Percentiles rank a stretch among this genome's conserved stretches.
Evolutionary conservation across 768 basidiomycete species (phyloP).

Genomic region (Tulasnella sp.): DNA sequence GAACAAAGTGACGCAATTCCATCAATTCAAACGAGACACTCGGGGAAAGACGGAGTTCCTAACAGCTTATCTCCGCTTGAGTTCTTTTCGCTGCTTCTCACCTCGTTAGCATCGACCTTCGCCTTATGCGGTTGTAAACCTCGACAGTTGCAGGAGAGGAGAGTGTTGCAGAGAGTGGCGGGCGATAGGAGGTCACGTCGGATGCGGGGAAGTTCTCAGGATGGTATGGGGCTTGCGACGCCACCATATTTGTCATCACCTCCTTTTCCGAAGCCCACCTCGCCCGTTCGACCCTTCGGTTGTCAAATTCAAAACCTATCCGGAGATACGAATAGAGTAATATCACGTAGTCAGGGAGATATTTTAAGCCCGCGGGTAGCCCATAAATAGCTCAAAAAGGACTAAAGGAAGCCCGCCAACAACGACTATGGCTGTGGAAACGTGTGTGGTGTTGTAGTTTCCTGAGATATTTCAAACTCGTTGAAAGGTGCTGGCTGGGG

Average conservation of each 20-base stretch:
- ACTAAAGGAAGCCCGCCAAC: no score
- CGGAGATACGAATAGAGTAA: no score
- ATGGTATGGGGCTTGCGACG: background rate
- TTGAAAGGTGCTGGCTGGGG: no score
- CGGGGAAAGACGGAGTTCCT: background rate
- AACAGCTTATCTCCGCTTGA: constrained; percentile 3
- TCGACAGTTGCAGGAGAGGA: background rate
- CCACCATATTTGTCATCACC: background rate
- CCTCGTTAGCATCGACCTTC: background rate
- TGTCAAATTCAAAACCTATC: background rate
- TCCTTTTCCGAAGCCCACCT: background rate
- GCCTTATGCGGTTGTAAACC: background rate
- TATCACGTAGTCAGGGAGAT: no score
- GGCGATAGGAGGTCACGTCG: background rate
- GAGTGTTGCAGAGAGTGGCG: background rate
- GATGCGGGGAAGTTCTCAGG: constrained; percentile 8
- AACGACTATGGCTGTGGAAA: no score
- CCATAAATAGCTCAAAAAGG: no score
- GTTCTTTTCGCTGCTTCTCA: background rate
- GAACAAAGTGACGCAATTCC: constrained; percentile 9
- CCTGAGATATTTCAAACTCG: no score
- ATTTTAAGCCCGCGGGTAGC: no score
- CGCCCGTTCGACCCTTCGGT: background rate
- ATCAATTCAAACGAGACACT: no score
- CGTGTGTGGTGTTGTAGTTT: no score